These are phyloP conservation scores for Coemansia sp. DNA, from an alignment of 371 early-diverging fungal genomes.

Conservation along the genomic window DNA sequence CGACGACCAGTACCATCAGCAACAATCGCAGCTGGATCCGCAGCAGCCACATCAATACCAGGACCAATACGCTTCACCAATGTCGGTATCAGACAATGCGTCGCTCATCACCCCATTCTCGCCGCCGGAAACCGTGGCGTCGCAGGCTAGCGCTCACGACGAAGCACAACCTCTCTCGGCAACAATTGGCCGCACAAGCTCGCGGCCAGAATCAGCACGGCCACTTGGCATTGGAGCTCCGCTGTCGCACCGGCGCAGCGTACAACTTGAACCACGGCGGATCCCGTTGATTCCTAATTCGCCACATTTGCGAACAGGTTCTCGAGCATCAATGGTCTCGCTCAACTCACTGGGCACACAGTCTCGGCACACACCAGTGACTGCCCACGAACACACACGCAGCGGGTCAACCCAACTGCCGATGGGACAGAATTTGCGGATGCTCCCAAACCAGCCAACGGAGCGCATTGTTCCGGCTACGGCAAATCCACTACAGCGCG, in stretches of 20 bases:
- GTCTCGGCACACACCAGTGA: background rate
- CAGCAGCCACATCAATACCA: conserved; percentile 12
- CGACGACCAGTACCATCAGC: background rate
- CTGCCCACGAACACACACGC: background rate
- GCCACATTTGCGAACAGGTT: conserved; percentile 26
- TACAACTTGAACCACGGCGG: conserved; percentile 17
- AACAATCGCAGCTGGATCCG: conserved; percentile 10
- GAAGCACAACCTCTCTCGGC: background rate
- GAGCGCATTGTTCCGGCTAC: background rate
- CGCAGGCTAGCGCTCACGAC: conserved; percentile 10
- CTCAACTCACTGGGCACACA: conserved; percentile 4
- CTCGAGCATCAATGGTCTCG: conserved; percentile 29
- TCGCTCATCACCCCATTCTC: conserved; percentile 15
- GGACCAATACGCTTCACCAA: background rate
- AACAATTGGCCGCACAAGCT: background rate
- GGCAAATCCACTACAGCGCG: conserved; percentile 4
- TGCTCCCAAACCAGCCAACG: background rate
- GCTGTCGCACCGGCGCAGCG: conserved; percentile 24
- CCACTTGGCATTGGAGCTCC: background rate
- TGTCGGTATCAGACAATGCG: conserved; percentile 3
- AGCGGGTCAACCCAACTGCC: background rate
- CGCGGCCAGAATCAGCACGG: background rate
- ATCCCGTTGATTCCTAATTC: conserved; percentile 39
- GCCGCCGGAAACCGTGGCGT: conserved; percentile 34
- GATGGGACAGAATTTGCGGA: conserved; percentile 12